Evolutionary conservation across 805 yeast species (phyloP).

Genomic region (Monosporozyma unispora): DNA sequence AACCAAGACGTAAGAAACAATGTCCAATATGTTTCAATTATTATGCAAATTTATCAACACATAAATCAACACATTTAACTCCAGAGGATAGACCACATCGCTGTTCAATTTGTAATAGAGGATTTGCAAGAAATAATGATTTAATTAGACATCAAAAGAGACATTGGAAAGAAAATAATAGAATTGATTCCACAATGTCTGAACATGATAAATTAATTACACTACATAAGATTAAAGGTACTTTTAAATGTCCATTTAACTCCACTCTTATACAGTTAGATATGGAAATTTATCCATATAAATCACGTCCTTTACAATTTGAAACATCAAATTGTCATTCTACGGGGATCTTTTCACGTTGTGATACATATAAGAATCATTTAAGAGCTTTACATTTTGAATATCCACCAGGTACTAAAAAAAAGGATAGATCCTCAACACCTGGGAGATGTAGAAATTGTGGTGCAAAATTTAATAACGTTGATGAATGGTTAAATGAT

Average conservation of each 20-base stretch:
- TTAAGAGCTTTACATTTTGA: constrained; percentile 81
- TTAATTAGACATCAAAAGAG: constrained; percentile 76
- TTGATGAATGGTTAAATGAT: constrained; percentile 67
- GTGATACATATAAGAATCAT: constrained; percentile 90
- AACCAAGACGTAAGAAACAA: constrained; percentile 56
- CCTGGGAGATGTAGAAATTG: constrained; percentile 75
- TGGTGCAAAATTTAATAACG: constrained; percentile 52
- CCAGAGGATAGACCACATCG: constrained; percentile 68
- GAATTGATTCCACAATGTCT: not conserved
- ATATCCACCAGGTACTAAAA: constrained; percentile 80
- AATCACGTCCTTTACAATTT: constrained; percentile 16
- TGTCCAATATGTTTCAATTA: constrained; percentile 61
- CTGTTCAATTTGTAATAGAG: constrained; percentile 71
- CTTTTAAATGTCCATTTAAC: constrained; percentile 70
- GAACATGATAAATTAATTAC: constrained; percentile 22
- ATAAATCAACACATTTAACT: constrained; percentile 65
- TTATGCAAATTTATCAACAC: constrained; percentile 77
- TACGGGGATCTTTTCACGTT: constrained; percentile 77
- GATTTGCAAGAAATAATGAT: constrained; percentile 84
- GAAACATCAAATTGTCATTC: constrained; percentile 51
- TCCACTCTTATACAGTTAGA: constrained; percentile 25
- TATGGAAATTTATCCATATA: constrained; percentile 25
- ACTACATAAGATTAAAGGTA: constrained; percentile 26
- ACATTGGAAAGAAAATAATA: constrained; percentile 57
- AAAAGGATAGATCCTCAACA: constrained; percentile 59